phyloP scores from a whole-genome alignment of 1,139 yeast species.

The Pichia sp. region DNA sequence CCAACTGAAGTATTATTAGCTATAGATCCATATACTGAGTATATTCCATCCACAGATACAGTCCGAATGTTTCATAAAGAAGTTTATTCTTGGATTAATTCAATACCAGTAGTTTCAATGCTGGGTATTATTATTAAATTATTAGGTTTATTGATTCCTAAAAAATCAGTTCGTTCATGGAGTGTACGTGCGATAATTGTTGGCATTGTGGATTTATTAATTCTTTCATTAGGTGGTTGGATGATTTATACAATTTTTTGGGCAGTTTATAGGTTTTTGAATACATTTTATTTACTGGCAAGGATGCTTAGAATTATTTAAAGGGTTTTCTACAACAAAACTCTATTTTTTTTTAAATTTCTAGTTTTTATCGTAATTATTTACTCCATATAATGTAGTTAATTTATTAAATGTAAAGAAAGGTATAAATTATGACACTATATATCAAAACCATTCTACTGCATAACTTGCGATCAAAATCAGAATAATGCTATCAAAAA shows the following conservation, averaged over 20 bases:
- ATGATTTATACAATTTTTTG: neutral
- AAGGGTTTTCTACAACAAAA: no score
- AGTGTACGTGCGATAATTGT: conserved; percentile 6
- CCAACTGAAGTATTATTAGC: neutral
- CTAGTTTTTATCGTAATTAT: neutral
- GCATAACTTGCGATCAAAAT: no score
- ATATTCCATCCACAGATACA: conserved; percentile 6
- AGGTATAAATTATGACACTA: neutral
- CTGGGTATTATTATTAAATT: conserved; percentile 1
- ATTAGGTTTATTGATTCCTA: conserved; percentile 7
- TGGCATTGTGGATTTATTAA: conserved; percentile 1
- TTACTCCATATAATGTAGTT: neutral
- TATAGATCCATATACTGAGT: neutral
- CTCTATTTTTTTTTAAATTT: neutral
- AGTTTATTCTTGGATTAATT: conserved; percentile 1
- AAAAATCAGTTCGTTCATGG: conserved; percentile 2
- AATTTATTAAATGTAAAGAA: neutral
- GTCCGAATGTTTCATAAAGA: conserved; percentile 10
- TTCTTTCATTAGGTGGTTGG: conserved; percentile 2
- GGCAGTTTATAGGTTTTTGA: neutral
- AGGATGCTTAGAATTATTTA: neutral
- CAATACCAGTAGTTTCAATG: conserved; percentile 7
- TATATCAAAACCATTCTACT: no score
- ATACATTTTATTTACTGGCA: neutral
- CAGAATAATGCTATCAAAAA: neutral